phyloP scores from a whole-genome alignment of 2,329 filamentous ascomycete species.

The Cercospora nicotianae region DNA sequence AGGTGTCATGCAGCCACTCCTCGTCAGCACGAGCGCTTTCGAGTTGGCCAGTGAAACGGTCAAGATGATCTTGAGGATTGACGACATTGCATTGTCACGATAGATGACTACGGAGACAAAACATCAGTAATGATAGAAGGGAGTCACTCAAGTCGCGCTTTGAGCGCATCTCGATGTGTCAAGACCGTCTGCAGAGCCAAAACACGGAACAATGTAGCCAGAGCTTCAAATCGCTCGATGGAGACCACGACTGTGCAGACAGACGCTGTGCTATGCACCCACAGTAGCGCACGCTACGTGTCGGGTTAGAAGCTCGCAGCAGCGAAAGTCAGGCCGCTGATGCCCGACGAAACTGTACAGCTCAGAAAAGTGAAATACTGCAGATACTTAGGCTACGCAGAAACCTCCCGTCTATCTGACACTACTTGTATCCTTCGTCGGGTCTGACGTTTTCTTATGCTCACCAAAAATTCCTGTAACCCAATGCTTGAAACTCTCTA shows the following conservation, averaged over 20 bases:
- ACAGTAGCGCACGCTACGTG: background rate
- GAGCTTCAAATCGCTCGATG: background rate
- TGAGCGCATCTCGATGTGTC: background rate
- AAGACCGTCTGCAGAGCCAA: background rate
- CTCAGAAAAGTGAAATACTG: too few relatives aligned
- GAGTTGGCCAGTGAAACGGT: constrained; percentile 97
- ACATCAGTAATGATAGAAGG: background rate
- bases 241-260: background rate
- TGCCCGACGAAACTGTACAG: too few relatives aligned
- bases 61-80: constrained; percentile 82
- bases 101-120: constrained; percentile 11
- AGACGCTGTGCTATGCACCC: background rate
- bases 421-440: constrained; percentile 1
- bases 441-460: constrained; percentile 7
- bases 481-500: constrained; percentile 39
- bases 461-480: constrained; percentile 30
- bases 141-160: background rate
- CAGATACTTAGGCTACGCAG: background rate
- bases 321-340: too few relatives aligned
- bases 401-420: background rate
- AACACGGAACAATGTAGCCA: background rate
- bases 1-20: constrained; percentile 85
- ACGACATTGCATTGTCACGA: constrained; percentile 60
- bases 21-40: constrained; percentile 96
- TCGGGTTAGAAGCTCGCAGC: too few relatives aligned